Conservation (phyloP, 75 land plant species). For the Cupressus sempervirens region DNA sequence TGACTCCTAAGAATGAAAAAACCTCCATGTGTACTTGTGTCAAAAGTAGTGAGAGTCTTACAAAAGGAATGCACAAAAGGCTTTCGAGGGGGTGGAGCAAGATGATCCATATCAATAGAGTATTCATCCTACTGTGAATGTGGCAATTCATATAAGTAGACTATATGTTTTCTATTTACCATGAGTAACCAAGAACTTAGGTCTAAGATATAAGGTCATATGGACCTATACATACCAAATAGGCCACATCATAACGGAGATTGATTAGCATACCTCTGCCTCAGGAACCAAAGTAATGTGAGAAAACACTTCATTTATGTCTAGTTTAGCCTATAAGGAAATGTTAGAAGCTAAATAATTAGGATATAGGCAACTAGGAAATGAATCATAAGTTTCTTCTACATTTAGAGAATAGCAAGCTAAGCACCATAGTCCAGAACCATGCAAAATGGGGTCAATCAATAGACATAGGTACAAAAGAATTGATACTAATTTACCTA, state of each 20-base stretch:
- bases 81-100: conserved; percentile 23
- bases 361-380: neutral
- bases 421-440: neutral
- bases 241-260: neutral
- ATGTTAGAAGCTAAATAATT: neutral
- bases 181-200: neutral
- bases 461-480: neutral
- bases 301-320: conserved; percentile 87
- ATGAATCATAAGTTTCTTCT: neutral
- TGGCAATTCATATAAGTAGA: neutral
- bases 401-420: neutral
- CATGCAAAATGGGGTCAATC: neutral
- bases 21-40: conserved; percentile 96
- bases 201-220: neutral
- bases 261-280: conserved; percentile 33
- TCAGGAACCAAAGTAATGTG: conserved; percentile 70
- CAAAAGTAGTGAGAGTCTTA: conserved; percentile 78
- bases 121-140: conserved; percentile 43
- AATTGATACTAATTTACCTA: conserved; percentile 29
- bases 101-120: conserved; percentile 32
- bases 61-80: conserved; percentile 65
- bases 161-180: neutral
- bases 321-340: conserved; percentile 72
- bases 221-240: neutral
- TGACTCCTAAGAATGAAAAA: conserved; percentile 85